phyloP scores from a whole-genome alignment of 805 yeast species.

The Schwanniomyces pseudopolymorphus region DNA sequence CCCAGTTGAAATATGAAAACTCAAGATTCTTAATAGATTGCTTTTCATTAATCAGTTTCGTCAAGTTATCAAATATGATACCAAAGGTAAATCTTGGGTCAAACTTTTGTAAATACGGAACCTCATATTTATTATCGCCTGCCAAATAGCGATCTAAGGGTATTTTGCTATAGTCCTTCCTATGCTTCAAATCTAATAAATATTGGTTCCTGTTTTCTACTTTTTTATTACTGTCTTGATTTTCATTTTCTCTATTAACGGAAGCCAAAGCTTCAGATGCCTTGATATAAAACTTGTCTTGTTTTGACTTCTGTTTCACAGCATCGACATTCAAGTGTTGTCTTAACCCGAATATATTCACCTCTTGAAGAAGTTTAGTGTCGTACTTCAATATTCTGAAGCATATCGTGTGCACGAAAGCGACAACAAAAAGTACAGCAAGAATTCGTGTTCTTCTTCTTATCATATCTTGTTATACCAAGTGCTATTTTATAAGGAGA shows the following conservation, averaged over 20 bases:
- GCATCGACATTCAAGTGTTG: neutral
- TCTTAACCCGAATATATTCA: neutral
- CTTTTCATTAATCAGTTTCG: conserved; percentile 7
- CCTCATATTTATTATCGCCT: conserved; percentile 6
- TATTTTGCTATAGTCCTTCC: conserved; percentile 6
- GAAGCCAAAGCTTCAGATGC: neutral
- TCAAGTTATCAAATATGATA: conserved; percentile 16
- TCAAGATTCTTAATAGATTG: conserved; percentile 5
- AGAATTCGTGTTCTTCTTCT: neutral
- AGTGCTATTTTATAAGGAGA: neutral
- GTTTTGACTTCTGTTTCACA: neutral
- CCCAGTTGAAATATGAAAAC: conserved; percentile 31
- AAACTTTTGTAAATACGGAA: conserved; percentile 14
- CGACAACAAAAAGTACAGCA: neutral
- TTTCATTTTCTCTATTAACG: neutral
- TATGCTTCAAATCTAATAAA: conserved; percentile 8
- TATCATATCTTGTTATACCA: neutral
- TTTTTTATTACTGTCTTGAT: neutral
- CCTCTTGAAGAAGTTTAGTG: neutral
- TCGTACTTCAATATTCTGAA: neutral
- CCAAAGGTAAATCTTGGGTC: conserved; percentile 32
- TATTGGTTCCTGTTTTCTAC: neutral
- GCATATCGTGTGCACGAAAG: neutral
- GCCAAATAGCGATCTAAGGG: conserved; percentile 12
- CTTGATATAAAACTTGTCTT: neutral